Base-by-base conservation (phyloP, 805 yeast species). In the Yarrowia divulgata region DNA sequence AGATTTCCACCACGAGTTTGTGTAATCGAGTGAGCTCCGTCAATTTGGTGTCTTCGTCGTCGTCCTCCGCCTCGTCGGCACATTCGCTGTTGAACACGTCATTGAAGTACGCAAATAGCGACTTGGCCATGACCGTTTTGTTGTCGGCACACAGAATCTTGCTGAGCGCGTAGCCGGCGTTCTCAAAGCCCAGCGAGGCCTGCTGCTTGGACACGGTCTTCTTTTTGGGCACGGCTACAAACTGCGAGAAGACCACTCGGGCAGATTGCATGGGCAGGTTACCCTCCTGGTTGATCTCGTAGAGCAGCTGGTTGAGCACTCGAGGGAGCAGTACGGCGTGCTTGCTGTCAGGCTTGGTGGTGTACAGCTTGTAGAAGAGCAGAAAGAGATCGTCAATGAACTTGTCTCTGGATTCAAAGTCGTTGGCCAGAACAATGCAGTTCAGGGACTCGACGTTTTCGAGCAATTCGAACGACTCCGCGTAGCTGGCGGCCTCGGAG, bases 51-150 rank as follows among this genome's bases (percentile, higher is more conserved):
- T 42, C 64, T 14, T 69, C 72, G 14, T 73, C 77, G 35, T 73
- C 77, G 35, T 73, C 74, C 16, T 73, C 71, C 13, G 73, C 76
- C 13, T 75, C 73, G 18, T 70, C 76, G 34, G 73, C 74, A n/a
- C 71, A 74, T n/a, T 75, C 76, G n/a, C 77, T 77, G 73, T 88
- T 88, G 10, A 92, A 76, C 70, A 87, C 82, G 73, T 92, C 97
- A 0, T 97, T 88, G 72, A 91, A 90, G 73, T 88, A 89, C 75
- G 88, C 93, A 2, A 96, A 89, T 42, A 91, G 81, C 71, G 87
- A 86, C 72, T 97, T 84, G 16, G 94, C 85, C 83, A 93, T 82
- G 71, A 92, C 82, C 71, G 90, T 96, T 1, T 87, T 77, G 73
- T 90, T 90, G 0, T 86, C 80, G 69, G 86, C 88, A 75, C 97